A percentile compares a stretch with the other conserved stretches of the same genome.
Conservation (phyloP, 1,284 basidiomycete genomes). For the Neolentinus lepideus region DNA sequence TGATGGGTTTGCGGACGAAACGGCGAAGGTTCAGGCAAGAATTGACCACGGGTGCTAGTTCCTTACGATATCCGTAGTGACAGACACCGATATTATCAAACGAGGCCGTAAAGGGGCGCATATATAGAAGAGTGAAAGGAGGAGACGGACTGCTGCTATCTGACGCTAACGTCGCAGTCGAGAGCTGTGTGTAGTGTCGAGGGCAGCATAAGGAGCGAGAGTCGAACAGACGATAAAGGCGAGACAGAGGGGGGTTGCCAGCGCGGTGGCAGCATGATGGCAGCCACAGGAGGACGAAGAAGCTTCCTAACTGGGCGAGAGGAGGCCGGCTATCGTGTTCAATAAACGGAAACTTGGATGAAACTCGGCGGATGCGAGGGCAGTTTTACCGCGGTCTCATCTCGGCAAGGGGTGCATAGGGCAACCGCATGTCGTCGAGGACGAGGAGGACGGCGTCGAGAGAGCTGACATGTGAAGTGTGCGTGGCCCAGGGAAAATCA, state of each 20-base stretch:
- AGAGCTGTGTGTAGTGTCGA: not conserved
- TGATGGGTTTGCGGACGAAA: not conserved
- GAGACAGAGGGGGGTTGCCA: not conserved
- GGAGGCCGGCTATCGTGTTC: not conserved
- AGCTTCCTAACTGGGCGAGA: not conserved
- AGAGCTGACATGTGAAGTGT: not conserved
- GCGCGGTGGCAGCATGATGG: not conserved
- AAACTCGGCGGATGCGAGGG: not conserved
- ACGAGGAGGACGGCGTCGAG: not conserved
- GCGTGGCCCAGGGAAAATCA: not conserved
- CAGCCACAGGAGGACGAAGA: not conserved
- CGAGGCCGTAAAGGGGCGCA: not conserved
- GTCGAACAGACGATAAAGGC: not conserved
- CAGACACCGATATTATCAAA: not conserved
- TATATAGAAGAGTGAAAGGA: not conserved
- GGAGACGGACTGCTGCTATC: not conserved
- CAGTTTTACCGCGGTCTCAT: not conserved
- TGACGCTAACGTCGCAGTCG: not conserved
- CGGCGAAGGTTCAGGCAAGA: not conserved
- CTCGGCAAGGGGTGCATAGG: not conserved
- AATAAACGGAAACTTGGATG: not conserved
- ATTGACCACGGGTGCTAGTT: not conserved
- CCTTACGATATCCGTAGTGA: not conserved
- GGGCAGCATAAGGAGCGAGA: not conserved
- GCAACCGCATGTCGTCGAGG: not conserved